phyloP scores from a whole-genome alignment of 2,329 filamentous ascomycete genomes.

The Knufia petricola region DNA sequence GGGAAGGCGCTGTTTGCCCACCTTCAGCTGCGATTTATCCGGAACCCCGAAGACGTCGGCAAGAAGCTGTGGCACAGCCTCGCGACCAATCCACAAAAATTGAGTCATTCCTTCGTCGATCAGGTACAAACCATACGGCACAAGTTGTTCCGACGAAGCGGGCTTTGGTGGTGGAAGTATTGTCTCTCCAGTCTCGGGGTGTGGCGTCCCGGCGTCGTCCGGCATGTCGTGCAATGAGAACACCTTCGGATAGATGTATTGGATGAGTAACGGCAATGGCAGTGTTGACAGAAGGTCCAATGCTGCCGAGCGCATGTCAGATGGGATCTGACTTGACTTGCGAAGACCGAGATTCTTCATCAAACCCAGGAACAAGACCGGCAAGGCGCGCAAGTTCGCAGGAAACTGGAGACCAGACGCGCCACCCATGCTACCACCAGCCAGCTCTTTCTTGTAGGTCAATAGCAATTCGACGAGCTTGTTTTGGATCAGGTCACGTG shows the following conservation, averaged over 20 bases:
- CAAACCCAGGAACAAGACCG: conserved; percentile 81
- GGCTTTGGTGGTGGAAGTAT: conserved; percentile 76
- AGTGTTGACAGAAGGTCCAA: conserved; percentile 90
- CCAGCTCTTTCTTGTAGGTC: conserved; percentile 94
- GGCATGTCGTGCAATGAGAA: conserved; percentile 96
- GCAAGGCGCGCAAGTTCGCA: conserved; percentile 77
- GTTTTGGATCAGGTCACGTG: conserved; percentile 77
- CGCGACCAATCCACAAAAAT: conserved; percentile 91
- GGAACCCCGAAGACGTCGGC: conserved; percentile 81
- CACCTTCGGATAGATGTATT: conserved; percentile 79
- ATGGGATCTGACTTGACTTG: conserved; percentile 87
- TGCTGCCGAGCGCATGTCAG: conserved; percentile 84
- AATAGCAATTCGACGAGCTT: conserved; percentile 88
- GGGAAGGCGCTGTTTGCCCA: conserved; percentile 80
- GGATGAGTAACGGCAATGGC: conserved; percentile 77
- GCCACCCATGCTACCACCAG: conserved; percentile 87
- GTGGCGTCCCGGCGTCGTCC: conserved; percentile 76
- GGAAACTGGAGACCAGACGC: conserved; percentile 79
- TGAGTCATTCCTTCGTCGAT: conserved; percentile 97
- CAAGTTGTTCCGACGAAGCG: conserved; percentile 77
- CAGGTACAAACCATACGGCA: conserved; percentile 84
- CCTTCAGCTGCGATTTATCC: conserved; percentile 73
- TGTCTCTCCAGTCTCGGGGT: conserved; percentile 79
- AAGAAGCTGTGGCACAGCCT: conserved; percentile 81
- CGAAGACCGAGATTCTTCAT: conserved; percentile 95